These are phyloP conservation scores for Exophiala sp. DNA, from an alignment of 2,329 filamentous ascomycete species.

Conservation along the genomic window DNA sequence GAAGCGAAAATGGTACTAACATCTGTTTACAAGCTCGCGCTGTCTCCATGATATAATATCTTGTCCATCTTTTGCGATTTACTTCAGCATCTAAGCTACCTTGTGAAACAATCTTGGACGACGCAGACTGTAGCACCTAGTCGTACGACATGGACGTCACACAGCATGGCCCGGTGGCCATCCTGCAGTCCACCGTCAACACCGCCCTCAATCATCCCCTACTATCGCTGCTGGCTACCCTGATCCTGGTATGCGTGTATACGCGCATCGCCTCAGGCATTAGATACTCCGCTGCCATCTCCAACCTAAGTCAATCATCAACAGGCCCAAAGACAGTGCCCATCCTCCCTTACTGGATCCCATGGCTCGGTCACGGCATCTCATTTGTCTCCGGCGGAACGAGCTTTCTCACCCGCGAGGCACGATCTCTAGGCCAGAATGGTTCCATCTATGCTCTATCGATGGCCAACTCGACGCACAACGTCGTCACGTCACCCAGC, in stretches of 20 bases:
- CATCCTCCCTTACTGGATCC: conserved; percentile 58
- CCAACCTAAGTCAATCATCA: conserved; percentile 24
- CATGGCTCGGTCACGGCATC: conserved; percentile 54
- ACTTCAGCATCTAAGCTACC: no score
- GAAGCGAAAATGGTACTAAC: no score
- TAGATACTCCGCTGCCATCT: conserved; percentile 26
- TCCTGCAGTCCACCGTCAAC: conserved; percentile 6
- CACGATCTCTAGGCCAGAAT: conserved; percentile 21
- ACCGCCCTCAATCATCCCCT: conserved; percentile 9
- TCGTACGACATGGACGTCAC: conserved; percentile 1
- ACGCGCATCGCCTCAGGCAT: conserved; percentile 40
- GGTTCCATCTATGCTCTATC: conserved; percentile 15
- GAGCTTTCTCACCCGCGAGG: conserved; percentile 5
- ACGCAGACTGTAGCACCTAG: no score
- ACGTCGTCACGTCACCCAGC: conserved; percentile 49
- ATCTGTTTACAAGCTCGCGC: no score
- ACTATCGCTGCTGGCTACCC: background rate
- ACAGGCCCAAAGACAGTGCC: conserved; percentile 41
- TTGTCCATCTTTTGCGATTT: no score
- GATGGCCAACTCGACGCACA: conserved; percentile 44
- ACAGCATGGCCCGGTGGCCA: background rate
- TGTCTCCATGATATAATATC: no score
- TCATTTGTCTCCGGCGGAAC: conserved; percentile 36
- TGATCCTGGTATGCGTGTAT: conserved; percentile 31
- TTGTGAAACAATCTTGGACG: no score